phyloP scores from a whole-genome alignment of 208 protist species.

The Strigomonas culicis region DNA sequence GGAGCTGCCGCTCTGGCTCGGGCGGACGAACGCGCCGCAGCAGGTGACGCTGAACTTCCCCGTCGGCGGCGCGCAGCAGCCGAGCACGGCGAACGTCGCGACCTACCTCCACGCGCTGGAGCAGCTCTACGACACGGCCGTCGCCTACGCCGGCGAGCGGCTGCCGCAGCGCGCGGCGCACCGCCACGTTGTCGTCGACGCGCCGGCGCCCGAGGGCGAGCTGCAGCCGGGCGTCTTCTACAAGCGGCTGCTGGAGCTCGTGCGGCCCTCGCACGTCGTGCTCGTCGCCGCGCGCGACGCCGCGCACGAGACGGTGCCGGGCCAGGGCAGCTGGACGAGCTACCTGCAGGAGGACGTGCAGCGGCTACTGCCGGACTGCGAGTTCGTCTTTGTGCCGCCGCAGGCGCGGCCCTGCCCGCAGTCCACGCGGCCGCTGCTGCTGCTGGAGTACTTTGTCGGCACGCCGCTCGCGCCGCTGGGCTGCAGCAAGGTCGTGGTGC shows the following conservation, averaged over 20 bases:
- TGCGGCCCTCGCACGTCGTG: conserved; percentile 71
- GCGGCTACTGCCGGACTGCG: conserved; percentile 65
- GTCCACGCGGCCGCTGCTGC: conserved; percentile 22
- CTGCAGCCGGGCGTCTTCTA: conserved; percentile 69
- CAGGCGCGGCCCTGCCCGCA: conserved; percentile 17
- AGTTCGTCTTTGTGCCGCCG: conserved; percentile 35
- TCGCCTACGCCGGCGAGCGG: conserved; percentile 36
- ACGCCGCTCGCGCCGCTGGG: conserved; percentile 39
- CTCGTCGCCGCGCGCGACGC: conserved; percentile 44
- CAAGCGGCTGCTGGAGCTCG: conserved; percentile 60
- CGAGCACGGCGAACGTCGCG: conserved; percentile 27
- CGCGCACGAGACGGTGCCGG: conserved; percentile 33
- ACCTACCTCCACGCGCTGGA: conserved; percentile 52
- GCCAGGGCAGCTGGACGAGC: conserved; percentile 37
- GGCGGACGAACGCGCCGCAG: conserved; percentile 32
- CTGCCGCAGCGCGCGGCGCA: conserved; percentile 10
- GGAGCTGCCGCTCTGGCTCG: conserved; percentile 38
- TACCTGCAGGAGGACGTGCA: conserved; percentile 78
- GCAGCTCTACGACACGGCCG: conserved; percentile 50
- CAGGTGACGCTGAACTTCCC: conserved; percentile 57
- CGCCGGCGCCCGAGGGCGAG: conserved; percentile 45
- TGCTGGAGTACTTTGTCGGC: conserved; percentile 72
- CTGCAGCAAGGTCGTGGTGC: conserved; percentile 72
- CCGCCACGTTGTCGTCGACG: conserved; percentile 63
- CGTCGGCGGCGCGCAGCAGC: conserved; percentile 37